These are phyloP conservation scores for Remersonia thermophila DNA, from an alignment of 2,329 filamentous ascomycete species.

Conservation along the genomic window DNA sequence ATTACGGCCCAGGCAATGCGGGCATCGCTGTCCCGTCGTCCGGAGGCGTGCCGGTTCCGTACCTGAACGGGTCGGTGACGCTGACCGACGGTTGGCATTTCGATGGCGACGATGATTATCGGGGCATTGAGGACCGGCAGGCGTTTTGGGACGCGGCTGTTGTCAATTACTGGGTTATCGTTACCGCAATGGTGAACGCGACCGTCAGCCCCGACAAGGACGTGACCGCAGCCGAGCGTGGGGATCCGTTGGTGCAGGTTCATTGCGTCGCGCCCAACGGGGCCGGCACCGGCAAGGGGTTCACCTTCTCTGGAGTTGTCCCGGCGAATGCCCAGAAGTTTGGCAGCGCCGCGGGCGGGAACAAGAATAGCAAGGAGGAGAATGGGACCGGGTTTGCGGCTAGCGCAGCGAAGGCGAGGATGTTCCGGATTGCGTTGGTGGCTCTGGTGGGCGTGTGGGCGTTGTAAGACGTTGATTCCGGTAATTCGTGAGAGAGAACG, in stretches of 20 bases:
- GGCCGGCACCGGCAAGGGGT: constrained; percentile 8
- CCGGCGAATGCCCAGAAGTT: background rate
- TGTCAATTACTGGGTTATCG: constrained; percentile 8
- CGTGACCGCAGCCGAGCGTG: background rate
- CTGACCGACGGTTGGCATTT: constrained; percentile 6
- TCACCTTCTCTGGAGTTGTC: constrained; percentile 6
- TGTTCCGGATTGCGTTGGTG: too few relatives aligned
- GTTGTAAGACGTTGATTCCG: too few relatives aligned
- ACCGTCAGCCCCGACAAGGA: constrained; percentile 2
- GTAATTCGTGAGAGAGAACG: too few relatives aligned
- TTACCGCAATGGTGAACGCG: constrained; percentile 7
- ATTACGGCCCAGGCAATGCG: constrained; percentile 2
- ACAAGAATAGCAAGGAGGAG: too few relatives aligned
- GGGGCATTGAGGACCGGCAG: constrained; percentile 4
- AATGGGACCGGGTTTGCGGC: too few relatives aligned
- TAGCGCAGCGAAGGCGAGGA: too few relatives aligned
- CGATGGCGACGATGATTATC: constrained; percentile 1
- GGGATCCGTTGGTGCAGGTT: constrained; percentile 1
- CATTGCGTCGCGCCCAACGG: constrained; percentile 15
- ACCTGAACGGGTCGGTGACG: constrained; percentile 9
- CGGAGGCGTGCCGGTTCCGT: constrained; percentile 6
- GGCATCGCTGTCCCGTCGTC: background rate
- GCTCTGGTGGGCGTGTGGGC: too few relatives aligned
- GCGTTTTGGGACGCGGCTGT: constrained; percentile 8
- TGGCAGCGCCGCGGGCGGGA: background rate